Conservation (phyloP, 345 rosid genomes). For the Noccaea caerulescens region DNA sequence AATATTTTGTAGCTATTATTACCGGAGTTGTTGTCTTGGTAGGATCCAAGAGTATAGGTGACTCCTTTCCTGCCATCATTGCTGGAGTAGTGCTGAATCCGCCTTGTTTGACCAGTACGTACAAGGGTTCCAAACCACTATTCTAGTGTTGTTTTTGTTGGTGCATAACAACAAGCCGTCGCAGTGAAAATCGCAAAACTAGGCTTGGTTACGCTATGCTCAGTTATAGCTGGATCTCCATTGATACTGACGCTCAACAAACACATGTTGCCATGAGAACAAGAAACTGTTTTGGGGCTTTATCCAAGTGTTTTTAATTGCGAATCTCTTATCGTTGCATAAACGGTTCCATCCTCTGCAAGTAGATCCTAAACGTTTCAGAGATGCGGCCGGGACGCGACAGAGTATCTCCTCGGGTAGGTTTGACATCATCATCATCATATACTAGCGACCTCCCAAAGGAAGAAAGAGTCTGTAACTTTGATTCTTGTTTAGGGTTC, state of each 20-base stretch:
- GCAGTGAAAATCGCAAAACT: no score
- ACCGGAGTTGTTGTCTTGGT: no score
- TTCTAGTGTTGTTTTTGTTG: no score
- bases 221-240: not conserved
- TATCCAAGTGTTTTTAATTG: not conserved
- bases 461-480: no score
- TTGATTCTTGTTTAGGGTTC: not conserved
- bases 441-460: no score
- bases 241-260: not conserved
- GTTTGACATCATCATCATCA: not conserved
- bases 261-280: conserved; percentile 6
- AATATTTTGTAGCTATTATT: no score
- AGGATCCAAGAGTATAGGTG: not conserved
- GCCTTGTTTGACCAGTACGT: not conserved
- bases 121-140: not conserved
- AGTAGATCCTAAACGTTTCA: not conserved
- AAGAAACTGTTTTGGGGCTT: conserved; percentile 8
- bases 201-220: not conserved
- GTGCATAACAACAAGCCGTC: no score
- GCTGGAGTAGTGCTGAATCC: not conserved
- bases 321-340: not conserved
- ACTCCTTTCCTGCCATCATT: not conserved
- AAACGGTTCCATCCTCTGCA: not conserved
- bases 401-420: not conserved
- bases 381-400: not conserved